These are phyloP conservation scores for Populus tomentosa DNA, from an alignment of 441 rosid species.

Conservation along the genomic window DNA sequence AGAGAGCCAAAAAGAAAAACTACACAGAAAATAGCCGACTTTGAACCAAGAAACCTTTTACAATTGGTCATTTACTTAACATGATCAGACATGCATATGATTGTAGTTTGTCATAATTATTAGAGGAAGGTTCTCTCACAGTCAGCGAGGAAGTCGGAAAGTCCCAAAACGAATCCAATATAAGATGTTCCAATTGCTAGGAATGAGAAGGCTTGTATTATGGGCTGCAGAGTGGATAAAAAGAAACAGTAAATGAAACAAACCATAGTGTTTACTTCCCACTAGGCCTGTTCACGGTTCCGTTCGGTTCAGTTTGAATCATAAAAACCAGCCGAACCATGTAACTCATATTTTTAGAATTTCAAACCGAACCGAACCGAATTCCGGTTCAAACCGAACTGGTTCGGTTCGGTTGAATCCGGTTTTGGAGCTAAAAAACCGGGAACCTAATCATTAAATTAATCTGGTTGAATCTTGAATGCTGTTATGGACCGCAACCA, in stretches of 20 bases:
- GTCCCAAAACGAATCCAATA: constrained; percentile 85
- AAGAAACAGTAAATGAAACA: constrained; percentile 7
- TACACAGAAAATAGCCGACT: background rate
- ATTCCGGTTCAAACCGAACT: no score
- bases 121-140: constrained; percentile 43
- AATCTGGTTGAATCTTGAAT: no score
- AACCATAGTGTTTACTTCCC: background rate
- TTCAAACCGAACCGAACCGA: no score
- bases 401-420: no score
- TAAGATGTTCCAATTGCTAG: constrained; percentile 92
- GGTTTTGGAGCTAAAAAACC: no score
- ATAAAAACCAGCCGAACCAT: no score
- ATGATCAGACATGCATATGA: background rate
- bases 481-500: no score
- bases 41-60: background rate
- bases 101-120: background rate
- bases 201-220: constrained; percentile 73
- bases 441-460: no score
- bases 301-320: no score
- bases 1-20: background rate
- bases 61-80: background rate
- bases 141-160: constrained; percentile 84
- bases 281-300: no score
- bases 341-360: no score
- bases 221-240: constrained; percentile 53